phyloP scores from a whole-genome alignment of 129 eudicot genomes.

The Escallonia herrerae region DNA sequence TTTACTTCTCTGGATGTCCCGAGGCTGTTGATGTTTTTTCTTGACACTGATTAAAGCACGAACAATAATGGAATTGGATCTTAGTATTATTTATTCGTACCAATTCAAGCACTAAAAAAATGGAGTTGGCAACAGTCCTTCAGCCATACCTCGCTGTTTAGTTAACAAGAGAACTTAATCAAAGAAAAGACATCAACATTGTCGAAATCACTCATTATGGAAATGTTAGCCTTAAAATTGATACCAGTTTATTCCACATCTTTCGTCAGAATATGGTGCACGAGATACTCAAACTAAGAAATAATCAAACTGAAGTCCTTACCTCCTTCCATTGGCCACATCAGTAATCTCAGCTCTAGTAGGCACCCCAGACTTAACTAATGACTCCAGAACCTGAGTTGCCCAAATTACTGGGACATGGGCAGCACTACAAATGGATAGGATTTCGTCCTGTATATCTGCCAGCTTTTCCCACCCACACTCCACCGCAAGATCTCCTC shows the following conservation, averaged over 20 bases:
- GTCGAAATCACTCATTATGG: neutral
- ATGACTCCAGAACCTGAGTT: conserved; percentile 74
- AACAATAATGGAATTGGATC: too few species aligned
- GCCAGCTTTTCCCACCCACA: conserved; percentile 81
- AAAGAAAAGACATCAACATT: neutral
- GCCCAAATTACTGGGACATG: conserved; percentile 78
- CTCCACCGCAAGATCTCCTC: conserved; percentile 91
- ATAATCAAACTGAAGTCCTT: neutral
- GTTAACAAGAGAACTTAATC: neutral
- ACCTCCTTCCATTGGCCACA: conserved; percentile 76
- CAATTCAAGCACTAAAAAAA: too few species aligned
- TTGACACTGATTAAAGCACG: too few species aligned
- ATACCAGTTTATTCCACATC: neutral
- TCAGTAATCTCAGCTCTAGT: conserved; percentile 74
- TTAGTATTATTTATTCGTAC: too few species aligned
- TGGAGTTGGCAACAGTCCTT: too few species aligned
- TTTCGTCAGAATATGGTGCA: neutral
- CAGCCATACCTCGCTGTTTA: too few species aligned
- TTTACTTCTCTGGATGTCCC: too few species aligned
- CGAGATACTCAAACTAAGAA: conserved; percentile 1
- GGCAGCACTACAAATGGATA: conserved; percentile 64
- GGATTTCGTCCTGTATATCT: conserved; percentile 60
- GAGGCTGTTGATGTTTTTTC: too few species aligned
- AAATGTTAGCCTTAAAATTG: too few species aligned
- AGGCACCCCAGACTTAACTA: conserved; percentile 75